Evolutionary conservation across 257 asterid species (phyloP).

Genomic region (Plantago major): DNA sequence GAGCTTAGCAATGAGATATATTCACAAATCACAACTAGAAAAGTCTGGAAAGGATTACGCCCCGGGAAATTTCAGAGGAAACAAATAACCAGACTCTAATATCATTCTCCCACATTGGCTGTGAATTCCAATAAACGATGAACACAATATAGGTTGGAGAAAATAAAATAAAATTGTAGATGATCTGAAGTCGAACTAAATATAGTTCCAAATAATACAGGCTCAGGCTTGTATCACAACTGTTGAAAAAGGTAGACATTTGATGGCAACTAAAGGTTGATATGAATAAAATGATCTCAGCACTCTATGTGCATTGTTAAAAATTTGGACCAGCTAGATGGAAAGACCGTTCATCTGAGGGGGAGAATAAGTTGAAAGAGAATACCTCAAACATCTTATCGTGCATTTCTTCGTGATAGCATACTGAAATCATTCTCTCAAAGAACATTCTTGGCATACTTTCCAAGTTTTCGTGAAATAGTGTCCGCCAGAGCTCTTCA

Average conservation of each 20-base stretch:
- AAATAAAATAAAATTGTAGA: too few species aligned
- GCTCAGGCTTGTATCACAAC: background rate
- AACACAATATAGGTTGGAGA: too few species aligned
- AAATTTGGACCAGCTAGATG: background rate
- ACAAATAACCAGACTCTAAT: too few species aligned
- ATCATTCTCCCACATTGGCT: too few species aligned
- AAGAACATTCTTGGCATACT: conserved; percentile 89
- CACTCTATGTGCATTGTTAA: background rate
- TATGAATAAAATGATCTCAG: background rate
- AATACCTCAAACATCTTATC: conserved; percentile 87
- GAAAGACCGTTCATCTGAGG: background rate
- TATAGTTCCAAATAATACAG: background rate
- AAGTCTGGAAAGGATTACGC: too few species aligned
- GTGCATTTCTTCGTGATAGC: conserved; percentile 66
- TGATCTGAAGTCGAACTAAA: background rate
- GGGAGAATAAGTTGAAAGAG: conserved; percentile 1
- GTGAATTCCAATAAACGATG: too few species aligned
- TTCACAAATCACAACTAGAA: too few species aligned
- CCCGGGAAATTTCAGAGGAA: too few species aligned
- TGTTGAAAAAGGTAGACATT: background rate
- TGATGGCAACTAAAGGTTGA: background rate
- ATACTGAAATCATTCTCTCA: conserved; percentile 74
- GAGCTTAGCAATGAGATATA: too few species aligned
- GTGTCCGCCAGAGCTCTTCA: conserved; percentile 76
- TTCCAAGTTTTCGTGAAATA: conserved; percentile 72